phyloP scores from a whole-genome alignment of 2,329 filamentous ascomycete genomes.

The Monosporascus sp. region DNA sequence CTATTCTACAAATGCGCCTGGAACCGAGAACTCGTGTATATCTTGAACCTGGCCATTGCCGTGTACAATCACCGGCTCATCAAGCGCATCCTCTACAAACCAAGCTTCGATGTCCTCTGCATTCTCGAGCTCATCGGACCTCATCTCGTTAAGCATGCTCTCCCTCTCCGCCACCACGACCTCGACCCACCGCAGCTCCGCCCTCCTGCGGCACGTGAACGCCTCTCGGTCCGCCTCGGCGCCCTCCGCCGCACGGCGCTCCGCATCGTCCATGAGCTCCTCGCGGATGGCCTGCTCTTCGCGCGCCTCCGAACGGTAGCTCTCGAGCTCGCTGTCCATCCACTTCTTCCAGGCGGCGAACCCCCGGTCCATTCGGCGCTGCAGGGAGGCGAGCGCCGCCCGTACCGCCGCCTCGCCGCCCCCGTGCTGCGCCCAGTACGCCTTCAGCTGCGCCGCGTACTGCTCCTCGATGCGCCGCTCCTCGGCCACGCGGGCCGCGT shows the following conservation, averaged over 20 bases:
- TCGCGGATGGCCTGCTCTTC: slow-evolving; percentile 35
- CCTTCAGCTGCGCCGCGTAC: slow-evolving; percentile 34
- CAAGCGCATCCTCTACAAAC: slow-evolving; percentile 13
- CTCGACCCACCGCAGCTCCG: slow-evolving; percentile 44
- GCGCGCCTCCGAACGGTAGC: slow-evolving; percentile 29
- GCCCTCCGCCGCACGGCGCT: slow-evolving; percentile 22
- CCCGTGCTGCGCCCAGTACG: slow-evolving; percentile 33
- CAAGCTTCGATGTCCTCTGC: slow-evolving; percentile 21
- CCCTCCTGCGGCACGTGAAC: slow-evolving; percentile 28
- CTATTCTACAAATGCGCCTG: neutral
- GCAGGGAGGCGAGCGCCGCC: slow-evolving; percentile 29
- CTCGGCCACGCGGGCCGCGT: slow-evolving; percentile 31
- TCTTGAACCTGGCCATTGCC: neutral
- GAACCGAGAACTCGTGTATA: neutral
- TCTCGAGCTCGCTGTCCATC: slow-evolving; percentile 34
- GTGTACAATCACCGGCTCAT: neutral
- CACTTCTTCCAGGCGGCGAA: slow-evolving; percentile 37
- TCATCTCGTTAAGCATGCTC: slow-evolving; percentile 35
- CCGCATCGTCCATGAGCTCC: slow-evolving; percentile 38
- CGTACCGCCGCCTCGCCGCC: slow-evolving; percentile 25
- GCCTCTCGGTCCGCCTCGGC: slow-evolving; percentile 25
- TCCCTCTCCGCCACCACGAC: slow-evolving; percentile 39
- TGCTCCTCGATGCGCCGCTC: slow-evolving; percentile 40
- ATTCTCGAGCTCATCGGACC: slow-evolving; percentile 38
- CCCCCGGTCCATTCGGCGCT: slow-evolving; percentile 35